Conservation (phyloP, 345 rosid species). For the Eucalyptus melliodora region DNA sequence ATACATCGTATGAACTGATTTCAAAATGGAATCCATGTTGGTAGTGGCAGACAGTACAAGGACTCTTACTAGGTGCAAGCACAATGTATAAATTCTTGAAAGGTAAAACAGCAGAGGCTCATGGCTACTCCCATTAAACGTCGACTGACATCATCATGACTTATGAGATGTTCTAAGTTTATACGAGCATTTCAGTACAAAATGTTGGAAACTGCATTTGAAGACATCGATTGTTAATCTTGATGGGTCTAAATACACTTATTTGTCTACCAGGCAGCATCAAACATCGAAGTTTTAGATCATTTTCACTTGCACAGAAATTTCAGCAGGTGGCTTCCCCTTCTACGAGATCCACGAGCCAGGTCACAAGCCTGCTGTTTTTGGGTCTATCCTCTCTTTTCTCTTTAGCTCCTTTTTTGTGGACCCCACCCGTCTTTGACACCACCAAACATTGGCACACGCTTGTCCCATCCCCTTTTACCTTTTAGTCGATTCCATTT, state of each 20-base stretch:
- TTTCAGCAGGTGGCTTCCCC: background rate
- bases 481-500: no score
- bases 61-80: background rate
- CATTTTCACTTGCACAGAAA: background rate
- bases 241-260: background rate
- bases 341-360: background rate
- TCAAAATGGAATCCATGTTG: background rate
- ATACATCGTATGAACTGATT: background rate
- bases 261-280: background rate
- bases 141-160: background rate
- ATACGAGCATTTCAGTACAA: background rate
- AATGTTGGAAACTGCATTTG: background rate
- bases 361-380: background rate
- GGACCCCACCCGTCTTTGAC: no score
- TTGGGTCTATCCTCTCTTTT: no score
- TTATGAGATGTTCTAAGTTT: background rate
- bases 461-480: no score
- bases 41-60: background rate
- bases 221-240: no score
- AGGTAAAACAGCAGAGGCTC: background rate
- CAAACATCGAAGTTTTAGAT: fast-evolving
- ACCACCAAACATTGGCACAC: no score
- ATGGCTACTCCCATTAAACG: background rate
- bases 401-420: no score
- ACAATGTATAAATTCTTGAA: background rate